Percentiles rank a stretch among this genome's conserved stretches.
Conservation (phyloP, 805 yeast species). For the Saccharomycopsis schoenii region DNA sequence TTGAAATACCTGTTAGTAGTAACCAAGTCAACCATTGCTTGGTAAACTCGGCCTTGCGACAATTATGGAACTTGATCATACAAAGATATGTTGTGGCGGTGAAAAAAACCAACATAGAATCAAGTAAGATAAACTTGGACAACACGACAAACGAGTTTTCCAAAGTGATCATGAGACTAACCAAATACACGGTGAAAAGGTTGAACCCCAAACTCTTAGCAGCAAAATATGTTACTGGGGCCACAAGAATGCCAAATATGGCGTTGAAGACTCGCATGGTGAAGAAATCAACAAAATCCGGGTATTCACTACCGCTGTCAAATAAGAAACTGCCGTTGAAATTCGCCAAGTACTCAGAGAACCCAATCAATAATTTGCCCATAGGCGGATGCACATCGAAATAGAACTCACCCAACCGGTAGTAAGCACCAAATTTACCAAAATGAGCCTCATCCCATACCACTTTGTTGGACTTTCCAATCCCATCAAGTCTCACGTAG, state of each 20-base stretch:
- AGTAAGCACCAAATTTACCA: conserved; percentile 78
- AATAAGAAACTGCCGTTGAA: conserved; percentile 63
- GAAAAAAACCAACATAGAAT: conserved; percentile 67
- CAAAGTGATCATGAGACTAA: conserved; percentile 52
- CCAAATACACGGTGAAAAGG: conserved; percentile 44
- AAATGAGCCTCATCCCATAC: conserved; percentile 92
- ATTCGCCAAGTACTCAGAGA: conserved; percentile 75
- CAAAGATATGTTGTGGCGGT: conserved; percentile 61
- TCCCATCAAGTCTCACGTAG: conserved; percentile 49
- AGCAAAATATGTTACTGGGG: conserved; percentile 64
- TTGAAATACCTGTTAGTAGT: conserved; percentile 49
- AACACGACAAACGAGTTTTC: conserved; percentile 63
- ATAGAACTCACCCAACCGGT: conserved; percentile 68
- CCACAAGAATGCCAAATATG: conserved; percentile 52
- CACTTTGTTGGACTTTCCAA: conserved; percentile 47
- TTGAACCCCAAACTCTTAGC: conserved; percentile 48
- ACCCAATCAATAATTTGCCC: conserved; percentile 72
- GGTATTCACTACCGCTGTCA: conserved; percentile 55
- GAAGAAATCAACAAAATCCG: conserved; percentile 49
- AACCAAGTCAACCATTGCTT: conserved; percentile 44
- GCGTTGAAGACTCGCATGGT: conserved; percentile 69
- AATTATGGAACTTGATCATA: conserved; percentile 44
- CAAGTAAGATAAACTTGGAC: conserved; percentile 66
- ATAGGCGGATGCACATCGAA: conserved; percentile 85
- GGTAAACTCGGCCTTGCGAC: conserved; percentile 30